phyloP scores from a whole-genome alignment of 331 rosid species.

The Acacia concinna region DNA sequence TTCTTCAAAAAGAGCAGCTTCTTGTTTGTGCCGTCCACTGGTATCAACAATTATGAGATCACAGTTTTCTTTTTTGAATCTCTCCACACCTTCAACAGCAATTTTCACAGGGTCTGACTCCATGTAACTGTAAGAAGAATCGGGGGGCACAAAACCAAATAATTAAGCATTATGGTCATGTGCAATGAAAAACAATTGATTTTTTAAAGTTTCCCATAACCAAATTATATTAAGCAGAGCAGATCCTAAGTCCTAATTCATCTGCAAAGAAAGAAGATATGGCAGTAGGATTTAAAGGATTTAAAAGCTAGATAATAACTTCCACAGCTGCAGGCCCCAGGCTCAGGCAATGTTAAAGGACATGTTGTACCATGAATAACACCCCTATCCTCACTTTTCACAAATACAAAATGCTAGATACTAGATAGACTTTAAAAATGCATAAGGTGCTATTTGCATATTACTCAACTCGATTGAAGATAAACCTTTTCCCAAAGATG shows the following conservation, averaged over 20 bases:
- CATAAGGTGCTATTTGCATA: not conserved
- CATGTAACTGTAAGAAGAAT: conserved; percentile 48
- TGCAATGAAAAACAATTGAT: conserved; percentile 5
- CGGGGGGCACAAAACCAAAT: not conserved
- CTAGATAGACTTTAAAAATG: not conserved
- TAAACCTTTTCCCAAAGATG: not conserved
- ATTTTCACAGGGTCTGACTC: conserved; percentile 72
- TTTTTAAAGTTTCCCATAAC: not conserved
- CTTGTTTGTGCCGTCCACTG: conserved; percentile 78
- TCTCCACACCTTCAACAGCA: conserved; percentile 89
- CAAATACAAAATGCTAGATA: not conserved
- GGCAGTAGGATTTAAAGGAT: not conserved
- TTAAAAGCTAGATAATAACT: not conserved
- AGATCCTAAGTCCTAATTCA: conserved; percentile 2
- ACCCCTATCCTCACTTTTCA: not conserved
- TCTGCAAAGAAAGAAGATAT: conserved; percentile 4
- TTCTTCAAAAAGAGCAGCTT: conserved; percentile 92
- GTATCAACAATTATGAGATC: conserved; percentile 81
- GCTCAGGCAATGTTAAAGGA: not conserved
- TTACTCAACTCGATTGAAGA: not conserved
- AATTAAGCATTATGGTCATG: conserved; percentile 7
- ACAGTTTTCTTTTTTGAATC: conserved; percentile 79
- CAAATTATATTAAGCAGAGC: conserved; percentile 5
- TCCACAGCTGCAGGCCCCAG: not conserved
- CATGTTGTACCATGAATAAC: not conserved